Evolutionary conservation across 2,329 filamentous ascomycete species (phyloP).

Genomic region (Ascomycota sp.): DNA sequence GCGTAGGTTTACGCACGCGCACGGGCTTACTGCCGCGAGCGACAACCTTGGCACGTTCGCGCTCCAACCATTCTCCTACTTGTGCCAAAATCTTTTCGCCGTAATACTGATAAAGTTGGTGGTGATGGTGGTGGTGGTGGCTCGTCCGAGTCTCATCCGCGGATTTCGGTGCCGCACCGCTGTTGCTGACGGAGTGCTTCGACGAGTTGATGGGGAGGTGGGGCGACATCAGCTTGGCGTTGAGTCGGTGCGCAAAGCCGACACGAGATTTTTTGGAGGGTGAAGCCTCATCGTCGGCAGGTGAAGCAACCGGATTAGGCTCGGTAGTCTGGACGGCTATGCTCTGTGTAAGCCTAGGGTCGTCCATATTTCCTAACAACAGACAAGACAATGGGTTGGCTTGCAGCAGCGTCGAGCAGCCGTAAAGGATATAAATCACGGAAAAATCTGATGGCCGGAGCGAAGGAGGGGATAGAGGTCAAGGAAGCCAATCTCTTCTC

Average conservation of each 20-base stretch:
- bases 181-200: conserved; percentile 21
- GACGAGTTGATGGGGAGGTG: conserved; percentile 19
- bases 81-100: conserved; percentile 47
- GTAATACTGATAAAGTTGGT: conserved; percentile 17
- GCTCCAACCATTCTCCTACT: conserved; percentile 65
- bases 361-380: not conserved
- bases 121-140: conserved; percentile 8
- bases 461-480: too few species aligned
- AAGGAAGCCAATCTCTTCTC: too few species aligned
- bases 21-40: too few species aligned
- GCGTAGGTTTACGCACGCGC: too few species aligned
- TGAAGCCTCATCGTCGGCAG: conserved; percentile 12
- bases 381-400: too few species aligned
- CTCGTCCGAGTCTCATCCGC: conserved; percentile 9
- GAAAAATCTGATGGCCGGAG: too few species aligned
- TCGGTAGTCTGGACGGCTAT: conserved; percentile 38
- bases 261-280: conserved; percentile 13
- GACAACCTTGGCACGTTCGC: conserved; percentile 51
- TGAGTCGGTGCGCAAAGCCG: conserved; percentile 12
- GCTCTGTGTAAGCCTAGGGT: conserved; percentile 3
- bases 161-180: conserved; percentile 8
- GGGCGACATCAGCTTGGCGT: conserved; percentile 11
- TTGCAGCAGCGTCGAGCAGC: too few species aligned
- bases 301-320: conserved; percentile 17
- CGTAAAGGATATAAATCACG: too few species aligned